Evolutionary conservation across 2,329 filamentous ascomycete species (phyloP), one percentile per base, ranked within the genome.

Genomic region (Aspergillus sp.): DNA sequence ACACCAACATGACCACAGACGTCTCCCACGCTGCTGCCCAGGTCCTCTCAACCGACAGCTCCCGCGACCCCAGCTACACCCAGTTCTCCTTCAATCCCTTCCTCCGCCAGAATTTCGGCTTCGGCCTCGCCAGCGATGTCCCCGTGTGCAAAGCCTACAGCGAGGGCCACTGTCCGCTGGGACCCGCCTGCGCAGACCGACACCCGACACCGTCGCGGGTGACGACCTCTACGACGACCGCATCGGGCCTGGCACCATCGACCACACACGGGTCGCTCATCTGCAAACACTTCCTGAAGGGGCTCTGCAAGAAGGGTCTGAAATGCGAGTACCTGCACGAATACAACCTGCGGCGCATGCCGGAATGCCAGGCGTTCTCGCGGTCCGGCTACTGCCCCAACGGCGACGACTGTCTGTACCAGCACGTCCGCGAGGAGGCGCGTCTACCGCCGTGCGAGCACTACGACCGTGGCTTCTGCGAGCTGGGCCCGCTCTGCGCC

Each of bases 211-310:
- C 65, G 10, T 61, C 60, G 4, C 57, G 61, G 27, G 57, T 64
- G 20, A 62, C 61, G 6, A 63, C 60, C 1, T 61, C 60, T 8
- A 60, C 59, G 1, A 63, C 57, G n/a, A 60, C 58, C n/a, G 57
- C 58, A 25, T 61, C 57, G 3, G 57, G 57, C 10, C 46, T 61
- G 34, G 56, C 58, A 8, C 54, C 62, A 4, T 58, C 61, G 12
- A 58, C 60, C 12, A 61, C 56, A 4, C 58, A 63, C 35, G 58
- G 60, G 17, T 74, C 67, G 31, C 77, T 96, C 11, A 89, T 98
- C 40, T 98, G 91, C 77, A 98, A 98, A 68, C 91, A 96, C 71
- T 96, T 91, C 80, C 78, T 96, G 53, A 84, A 93, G 44, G 89
- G 88, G 0, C 76, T 98, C 13, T 98, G 91, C 71, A 98, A 98